Conservation (phyloP, 768 basidiomycete species). For the Pleurotus djamor region DNA sequence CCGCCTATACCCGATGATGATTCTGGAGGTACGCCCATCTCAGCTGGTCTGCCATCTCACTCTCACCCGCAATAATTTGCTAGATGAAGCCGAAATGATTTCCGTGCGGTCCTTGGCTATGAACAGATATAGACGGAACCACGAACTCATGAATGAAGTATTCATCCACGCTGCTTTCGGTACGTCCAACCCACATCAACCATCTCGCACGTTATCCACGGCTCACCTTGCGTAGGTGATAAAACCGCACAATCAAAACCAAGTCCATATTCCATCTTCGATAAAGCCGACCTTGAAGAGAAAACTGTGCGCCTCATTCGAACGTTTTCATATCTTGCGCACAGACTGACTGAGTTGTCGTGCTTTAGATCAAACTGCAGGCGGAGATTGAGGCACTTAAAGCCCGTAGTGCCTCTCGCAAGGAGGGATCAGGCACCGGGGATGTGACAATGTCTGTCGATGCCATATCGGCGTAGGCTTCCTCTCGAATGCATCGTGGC, state of each 20-base stretch:
- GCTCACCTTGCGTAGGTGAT: conserved; percentile 30
- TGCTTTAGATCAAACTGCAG: conserved; percentile 49
- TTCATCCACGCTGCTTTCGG: conserved; percentile 75
- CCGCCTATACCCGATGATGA: conserved; percentile 55
- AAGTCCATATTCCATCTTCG: conserved; percentile 59
- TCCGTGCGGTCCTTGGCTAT: conserved; percentile 72
- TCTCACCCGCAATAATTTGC: not conserved
- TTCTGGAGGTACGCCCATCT: conserved; percentile 49
- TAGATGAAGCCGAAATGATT: conserved; percentile 68
- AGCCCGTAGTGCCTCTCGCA: conserved; percentile 10
- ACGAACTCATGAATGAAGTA: conserved; percentile 83
- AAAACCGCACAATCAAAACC: conserved; percentile 35
- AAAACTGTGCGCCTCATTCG: conserved; percentile 43
- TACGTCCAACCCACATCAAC: conserved; percentile 14
- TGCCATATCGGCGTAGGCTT: not conserved
- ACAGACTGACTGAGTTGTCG: not conserved
- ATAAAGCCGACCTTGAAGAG: conserved; percentile 51
- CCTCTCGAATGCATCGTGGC: not conserved
- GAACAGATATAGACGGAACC: conserved; percentile 74
- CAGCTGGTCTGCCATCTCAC: too few relatives aligned
- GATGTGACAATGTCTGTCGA: not conserved
- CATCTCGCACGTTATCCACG: not conserved
- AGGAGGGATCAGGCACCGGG: not conserved
- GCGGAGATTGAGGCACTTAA: conserved; percentile 58
- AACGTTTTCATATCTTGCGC: too few relatives aligned